These are phyloP conservation scores for Microdochium paspali DNA, from an alignment of 2,329 filamentous ascomycete genomes.

Conservation along the genomic window DNA sequence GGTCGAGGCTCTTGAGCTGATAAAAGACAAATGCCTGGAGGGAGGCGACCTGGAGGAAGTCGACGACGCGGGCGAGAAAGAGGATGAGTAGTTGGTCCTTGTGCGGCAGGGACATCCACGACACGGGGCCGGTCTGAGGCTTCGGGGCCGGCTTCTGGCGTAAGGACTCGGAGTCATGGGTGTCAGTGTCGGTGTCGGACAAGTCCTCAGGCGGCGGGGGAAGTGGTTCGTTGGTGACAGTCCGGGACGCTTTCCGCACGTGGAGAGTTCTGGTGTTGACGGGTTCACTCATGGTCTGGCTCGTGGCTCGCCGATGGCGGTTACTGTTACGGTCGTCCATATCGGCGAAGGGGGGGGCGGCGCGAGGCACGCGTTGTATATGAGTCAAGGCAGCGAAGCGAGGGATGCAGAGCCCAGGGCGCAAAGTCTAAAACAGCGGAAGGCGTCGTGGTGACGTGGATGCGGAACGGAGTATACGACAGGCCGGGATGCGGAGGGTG, in stretches of 20 bases:
- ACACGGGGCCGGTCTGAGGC: constrained; percentile 30
- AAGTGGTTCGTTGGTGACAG: neutral
- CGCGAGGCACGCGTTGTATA: neutral
- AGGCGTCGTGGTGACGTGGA: neutral
- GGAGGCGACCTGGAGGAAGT: constrained; percentile 63
- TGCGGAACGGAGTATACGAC: neutral
- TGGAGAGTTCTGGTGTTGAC: neutral
- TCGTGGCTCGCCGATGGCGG: neutral
- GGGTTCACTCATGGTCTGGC: neutral
- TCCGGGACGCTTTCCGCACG: neutral
- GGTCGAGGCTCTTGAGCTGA: constrained; percentile 58
- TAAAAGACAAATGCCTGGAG: constrained; percentile 67
- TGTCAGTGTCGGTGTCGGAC: neutral
- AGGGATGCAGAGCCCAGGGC: neutral
- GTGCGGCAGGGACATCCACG: constrained; percentile 60
- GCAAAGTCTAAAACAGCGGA: neutral
- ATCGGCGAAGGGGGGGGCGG: neutral
- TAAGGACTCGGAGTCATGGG: constrained; percentile 10
- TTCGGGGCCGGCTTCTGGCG: constrained; percentile 6
- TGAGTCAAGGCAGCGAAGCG: too few relatives aligned
- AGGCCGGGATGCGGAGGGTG: neutral
- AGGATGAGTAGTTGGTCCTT: constrained; percentile 64
- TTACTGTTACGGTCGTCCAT: neutral
- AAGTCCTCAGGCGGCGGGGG: neutral
- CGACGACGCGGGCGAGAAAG: constrained; percentile 60